Evolutionary conservation across 169 alveolate genomes (phyloP).

Genomic region (Pseudocohnilembus persalinus): DNA sequence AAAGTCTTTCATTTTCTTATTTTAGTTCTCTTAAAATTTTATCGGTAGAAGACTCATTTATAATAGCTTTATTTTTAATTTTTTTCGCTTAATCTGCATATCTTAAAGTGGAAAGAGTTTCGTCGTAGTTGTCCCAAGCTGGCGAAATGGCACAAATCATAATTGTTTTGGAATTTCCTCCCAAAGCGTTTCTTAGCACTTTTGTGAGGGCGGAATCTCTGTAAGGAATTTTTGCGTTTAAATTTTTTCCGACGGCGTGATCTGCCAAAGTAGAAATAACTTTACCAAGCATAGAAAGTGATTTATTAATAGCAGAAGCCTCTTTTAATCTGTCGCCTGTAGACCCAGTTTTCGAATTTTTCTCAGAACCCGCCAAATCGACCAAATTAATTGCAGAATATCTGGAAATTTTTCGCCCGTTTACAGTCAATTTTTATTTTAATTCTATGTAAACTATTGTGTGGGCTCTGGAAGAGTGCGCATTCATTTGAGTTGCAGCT

Average conservation of each 20-base stretch:
- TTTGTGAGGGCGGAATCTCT: constrained; percentile 91
- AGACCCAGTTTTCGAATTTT: constrained; percentile 88
- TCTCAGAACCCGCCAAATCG: constrained; percentile 92
- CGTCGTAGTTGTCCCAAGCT: constrained; percentile 88
- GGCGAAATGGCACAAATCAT: constrained; percentile 92
- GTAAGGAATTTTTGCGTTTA: constrained; percentile 87
- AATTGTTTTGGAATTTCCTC: constrained; percentile 89
- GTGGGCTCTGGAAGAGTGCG: constrained; percentile 87
- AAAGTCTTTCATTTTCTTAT: constrained; percentile 73
- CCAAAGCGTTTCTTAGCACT: constrained; percentile 89
- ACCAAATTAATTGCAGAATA: constrained; percentile 85
- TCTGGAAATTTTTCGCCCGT: constrained; percentile 68
- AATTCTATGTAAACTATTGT: constrained; percentile 90
- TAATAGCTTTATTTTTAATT: constrained; percentile 88
- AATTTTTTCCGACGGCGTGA: constrained; percentile 84
- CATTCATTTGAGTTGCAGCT: constrained; percentile 92
- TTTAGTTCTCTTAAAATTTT: constrained; percentile 86
- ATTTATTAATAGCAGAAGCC: constrained; percentile 87
- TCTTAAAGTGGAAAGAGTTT: constrained; percentile 86
- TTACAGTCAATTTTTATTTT: constrained; percentile 59
- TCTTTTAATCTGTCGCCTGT: constrained; percentile 92
- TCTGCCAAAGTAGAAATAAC: constrained; percentile 90
- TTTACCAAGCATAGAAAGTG: constrained; percentile 83
- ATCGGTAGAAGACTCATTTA: constrained; percentile 89
- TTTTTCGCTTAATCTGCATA: constrained; percentile 93